These are phyloP conservation scores for Candida nemodendra DNA, from an alignment of 805 yeast species.

Conservation along the genomic window DNA sequence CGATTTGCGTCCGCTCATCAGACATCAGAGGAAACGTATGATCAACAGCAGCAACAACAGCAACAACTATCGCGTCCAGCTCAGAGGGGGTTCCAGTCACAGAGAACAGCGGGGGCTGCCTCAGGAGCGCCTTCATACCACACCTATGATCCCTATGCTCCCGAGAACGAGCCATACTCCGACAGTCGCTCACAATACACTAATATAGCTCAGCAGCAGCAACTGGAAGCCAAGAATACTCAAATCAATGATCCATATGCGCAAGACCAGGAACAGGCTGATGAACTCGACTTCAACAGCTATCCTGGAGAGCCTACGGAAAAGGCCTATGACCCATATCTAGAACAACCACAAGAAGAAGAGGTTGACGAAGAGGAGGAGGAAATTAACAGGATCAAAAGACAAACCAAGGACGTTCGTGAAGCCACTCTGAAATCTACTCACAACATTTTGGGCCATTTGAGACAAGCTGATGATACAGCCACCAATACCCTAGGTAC, in stretches of 20 bases:
- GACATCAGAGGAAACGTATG: too few relatives aligned
- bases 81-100: background rate
- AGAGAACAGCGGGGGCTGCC: constrained; percentile 1
- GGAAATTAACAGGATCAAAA: constrained; percentile 75
- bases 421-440: constrained; percentile 86
- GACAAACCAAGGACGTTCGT: constrained; percentile 61
- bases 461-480: constrained; percentile 68
- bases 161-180: constrained; percentile 10
- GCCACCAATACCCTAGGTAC: constrained; percentile 85
- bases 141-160: constrained; percentile 29
- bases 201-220: constrained; percentile 2
- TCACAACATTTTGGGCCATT: constrained; percentile 72
- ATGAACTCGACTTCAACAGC: constrained; percentile 26
- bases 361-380: constrained; percentile 88
- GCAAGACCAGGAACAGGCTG: constrained; percentile 13
- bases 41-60: constrained; percentile 1
- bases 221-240: background rate
- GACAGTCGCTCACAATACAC: constrained; percentile 8
- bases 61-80: constrained; percentile 12
- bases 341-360: constrained; percentile 35
- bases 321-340: constrained; percentile 26
- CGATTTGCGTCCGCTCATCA: background rate
- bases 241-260: constrained; percentile 25
- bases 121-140: constrained; percentile 21
- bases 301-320: constrained; percentile 25